Conservation (phyloP, 2,329 filamentous ascomycete species). For the Neonectria neomacrospora region DNA sequence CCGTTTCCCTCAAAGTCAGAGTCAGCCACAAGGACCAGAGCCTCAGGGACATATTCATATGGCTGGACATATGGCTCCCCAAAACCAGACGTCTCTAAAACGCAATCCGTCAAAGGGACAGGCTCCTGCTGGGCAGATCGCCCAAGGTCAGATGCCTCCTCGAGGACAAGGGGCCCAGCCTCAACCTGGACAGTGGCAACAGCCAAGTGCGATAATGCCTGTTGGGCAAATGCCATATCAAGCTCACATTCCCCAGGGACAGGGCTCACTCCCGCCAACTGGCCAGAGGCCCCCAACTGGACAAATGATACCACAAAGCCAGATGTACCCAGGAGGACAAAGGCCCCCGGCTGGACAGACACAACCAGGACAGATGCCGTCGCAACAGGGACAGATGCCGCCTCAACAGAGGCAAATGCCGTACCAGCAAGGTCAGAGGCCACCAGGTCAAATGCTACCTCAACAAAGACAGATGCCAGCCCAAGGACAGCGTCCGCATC, state of each 20-base stretch:
- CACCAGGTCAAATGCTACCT: slow-evolving; percentile 8
- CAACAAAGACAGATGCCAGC: slow-evolving; percentile 8
- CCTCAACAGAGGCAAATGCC: slow-evolving; percentile 18
- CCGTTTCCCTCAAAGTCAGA: neutral
- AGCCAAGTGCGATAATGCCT: slow-evolving; percentile 24
- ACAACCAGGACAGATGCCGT: slow-evolving; percentile 8
- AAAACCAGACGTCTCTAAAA: slow-evolving; percentile 24
- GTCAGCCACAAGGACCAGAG: neutral
- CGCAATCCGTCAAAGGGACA: slow-evolving; percentile 36
- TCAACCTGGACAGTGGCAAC: slow-evolving; percentile 13
- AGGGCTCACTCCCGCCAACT: slow-evolving; percentile 10
- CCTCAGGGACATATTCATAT: slow-evolving; percentile 6
- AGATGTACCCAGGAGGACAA: slow-evolving; percentile 1
- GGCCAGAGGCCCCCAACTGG: neutral
- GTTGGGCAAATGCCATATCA: slow-evolving; percentile 26
- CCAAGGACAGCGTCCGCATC: slow-evolving; percentile 12
- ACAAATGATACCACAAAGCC: neutral
- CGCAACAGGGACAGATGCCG: slow-evolving; percentile 10
- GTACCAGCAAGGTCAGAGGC: slow-evolving; percentile 2
- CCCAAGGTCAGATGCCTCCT: slow-evolving; percentile 16
- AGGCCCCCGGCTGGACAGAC: slow-evolving; percentile 17
- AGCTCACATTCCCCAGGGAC: neutral
- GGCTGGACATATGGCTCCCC: slow-evolving; percentile 20
- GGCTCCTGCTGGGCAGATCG: slow-evolving; percentile 1
- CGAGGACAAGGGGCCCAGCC: slow-evolving; percentile 12